These are phyloP conservation scores for Galeopsis tetrahit DNA, from an alignment of 257 asterid genomes.

Conservation along the genomic window DNA sequence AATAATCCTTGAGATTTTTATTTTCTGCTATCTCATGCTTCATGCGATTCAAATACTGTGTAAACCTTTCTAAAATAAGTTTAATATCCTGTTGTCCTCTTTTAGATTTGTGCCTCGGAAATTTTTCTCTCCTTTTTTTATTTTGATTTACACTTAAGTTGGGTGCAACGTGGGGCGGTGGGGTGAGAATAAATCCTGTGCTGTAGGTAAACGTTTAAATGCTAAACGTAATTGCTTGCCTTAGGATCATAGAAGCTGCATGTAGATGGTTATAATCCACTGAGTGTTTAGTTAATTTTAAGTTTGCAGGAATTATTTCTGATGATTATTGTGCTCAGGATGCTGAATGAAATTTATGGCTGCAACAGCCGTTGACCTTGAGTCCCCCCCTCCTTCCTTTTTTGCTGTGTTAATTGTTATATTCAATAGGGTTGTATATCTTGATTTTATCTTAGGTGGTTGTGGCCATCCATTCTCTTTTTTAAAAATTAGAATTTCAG, in stretches of 20 bases:
- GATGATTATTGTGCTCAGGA: background rate
- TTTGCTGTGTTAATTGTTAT: slow-evolving; percentile 2
- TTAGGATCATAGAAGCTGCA: background rate
- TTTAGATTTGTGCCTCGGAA: background rate
- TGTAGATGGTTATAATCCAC: background rate
- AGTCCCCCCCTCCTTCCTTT: background rate
- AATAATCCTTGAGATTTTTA: background rate
- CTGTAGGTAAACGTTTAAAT: background rate
- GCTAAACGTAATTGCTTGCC: background rate
- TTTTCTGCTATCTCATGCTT: slow-evolving; percentile 5
- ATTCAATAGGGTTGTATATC: slow-evolving; percentile 1
- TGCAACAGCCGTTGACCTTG: slow-evolving; percentile 14
- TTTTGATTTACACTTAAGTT: background rate
- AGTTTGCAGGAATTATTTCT: background rate
- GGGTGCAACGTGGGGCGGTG: background rate
- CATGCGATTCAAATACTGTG: background rate
- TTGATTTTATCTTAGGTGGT: slow-evolving; percentile 3
- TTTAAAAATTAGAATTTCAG: slow-evolving; percentile 5
- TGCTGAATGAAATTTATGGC: slow-evolving; percentile 15
- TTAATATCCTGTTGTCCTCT: background rate
- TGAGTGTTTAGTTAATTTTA: background rate
- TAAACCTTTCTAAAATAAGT: background rate
- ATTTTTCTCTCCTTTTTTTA: background rate
- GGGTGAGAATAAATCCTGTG: background rate
- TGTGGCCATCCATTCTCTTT: slow-evolving; percentile 19